phyloP scores from a whole-genome alignment of 116 monocot genomes.

The Cymodocea nodosa region DNA sequence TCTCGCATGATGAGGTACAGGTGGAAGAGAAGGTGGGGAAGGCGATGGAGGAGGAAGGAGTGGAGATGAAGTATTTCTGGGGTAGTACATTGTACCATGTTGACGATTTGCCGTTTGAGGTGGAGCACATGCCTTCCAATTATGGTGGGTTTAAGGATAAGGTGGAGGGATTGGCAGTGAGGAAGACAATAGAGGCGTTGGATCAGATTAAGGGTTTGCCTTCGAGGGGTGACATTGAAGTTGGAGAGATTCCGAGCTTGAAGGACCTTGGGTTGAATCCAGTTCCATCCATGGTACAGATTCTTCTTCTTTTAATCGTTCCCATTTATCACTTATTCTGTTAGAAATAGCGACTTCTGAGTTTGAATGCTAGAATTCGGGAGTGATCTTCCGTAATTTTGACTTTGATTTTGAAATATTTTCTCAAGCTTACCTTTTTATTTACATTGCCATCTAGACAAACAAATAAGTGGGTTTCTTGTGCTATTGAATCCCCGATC shows the following conservation, averaged over 20 bases:
- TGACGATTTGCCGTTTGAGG: constrained; percentile 53
- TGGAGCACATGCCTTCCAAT: constrained; percentile 67
- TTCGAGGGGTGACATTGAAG: constrained; percentile 39
- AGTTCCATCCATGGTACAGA: constrained; percentile 14
- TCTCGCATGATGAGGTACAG: constrained; percentile 45
- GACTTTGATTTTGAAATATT: no score
- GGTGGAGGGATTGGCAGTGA: constrained; percentile 38
- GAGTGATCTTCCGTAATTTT: no score
- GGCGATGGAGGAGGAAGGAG: constrained; percentile 61
- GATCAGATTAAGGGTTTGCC: constrained; percentile 67
- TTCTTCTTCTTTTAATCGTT: neutral
- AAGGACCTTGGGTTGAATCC: constrained; percentile 50
- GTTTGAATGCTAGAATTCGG: no score
- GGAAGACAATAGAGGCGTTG: constrained; percentile 53
- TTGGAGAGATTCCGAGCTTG: constrained; percentile 58
- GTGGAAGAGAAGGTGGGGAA: constrained; percentile 49
- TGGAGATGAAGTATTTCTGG: constrained; percentile 81
- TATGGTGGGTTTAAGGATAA: constrained; percentile 58
- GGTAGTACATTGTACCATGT: constrained; percentile 67
- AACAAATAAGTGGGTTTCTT: no score
- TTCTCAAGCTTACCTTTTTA: no score
- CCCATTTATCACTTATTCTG: no score
- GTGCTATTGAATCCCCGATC: no score
- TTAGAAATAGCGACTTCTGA: no score
- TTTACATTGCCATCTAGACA: no score